A percentile compares a stretch with the other conserved stretches of the same genome.
Conservation (phyloP, 495 filamentous ascomycete species). For the Zalerion maritima region DNA sequence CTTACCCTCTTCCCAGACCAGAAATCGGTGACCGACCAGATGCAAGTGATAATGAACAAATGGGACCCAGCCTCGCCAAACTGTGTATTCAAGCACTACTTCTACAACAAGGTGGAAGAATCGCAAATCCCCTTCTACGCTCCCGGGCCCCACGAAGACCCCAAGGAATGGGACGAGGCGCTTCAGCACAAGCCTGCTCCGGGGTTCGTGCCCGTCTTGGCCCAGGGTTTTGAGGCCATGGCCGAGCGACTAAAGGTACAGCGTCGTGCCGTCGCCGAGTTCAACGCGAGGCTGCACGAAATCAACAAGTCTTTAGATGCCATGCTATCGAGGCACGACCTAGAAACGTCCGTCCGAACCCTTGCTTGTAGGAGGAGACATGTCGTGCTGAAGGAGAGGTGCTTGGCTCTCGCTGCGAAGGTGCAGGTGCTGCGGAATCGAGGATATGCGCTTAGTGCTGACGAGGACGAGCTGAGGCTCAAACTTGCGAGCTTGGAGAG, state of each 20-base stretch:
- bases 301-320: constrained; percentile 75
- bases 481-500: constrained; percentile 65
- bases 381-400: constrained; percentile 63
- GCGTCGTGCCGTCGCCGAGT: constrained; percentile 51
- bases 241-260: constrained; percentile 67
- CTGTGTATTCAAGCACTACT: constrained; percentile 77
- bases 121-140: constrained; percentile 68
- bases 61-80: constrained; percentile 60
- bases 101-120: constrained; percentile 83
- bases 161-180: constrained; percentile 85
- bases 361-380: constrained; percentile 72
- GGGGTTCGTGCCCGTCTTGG: constrained; percentile 58
- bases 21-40: constrained; percentile 75
- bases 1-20: constrained; percentile 33
- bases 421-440: constrained; percentile 83
- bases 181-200: constrained; percentile 65
- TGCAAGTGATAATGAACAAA: constrained; percentile 60
- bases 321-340: constrained; percentile 67
- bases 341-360: constrained; percentile 64
- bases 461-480: constrained; percentile 82
- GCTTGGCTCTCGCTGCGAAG: constrained; percentile 71
- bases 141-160: constrained; percentile 61
- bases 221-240: constrained; percentile 40
- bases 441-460: constrained; percentile 80
- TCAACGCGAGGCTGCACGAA: constrained; percentile 72